Base-by-base conservation (phyloP, 805 yeast genomes). In the Starmerella riodocensis region DNA sequence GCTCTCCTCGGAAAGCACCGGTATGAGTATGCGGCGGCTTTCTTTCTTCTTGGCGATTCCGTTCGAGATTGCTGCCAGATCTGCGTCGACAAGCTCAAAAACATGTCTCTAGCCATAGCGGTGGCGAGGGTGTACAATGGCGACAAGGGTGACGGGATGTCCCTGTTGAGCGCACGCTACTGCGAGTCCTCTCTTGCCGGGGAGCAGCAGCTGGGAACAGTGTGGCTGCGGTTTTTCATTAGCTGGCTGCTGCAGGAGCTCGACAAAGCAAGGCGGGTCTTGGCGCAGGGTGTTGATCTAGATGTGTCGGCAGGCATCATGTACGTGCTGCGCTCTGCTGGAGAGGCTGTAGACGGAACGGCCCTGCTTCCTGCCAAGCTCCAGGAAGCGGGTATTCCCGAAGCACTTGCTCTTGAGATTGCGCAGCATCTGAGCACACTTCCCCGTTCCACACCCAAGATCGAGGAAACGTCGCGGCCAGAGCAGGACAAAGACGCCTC, bases 1-100 rank as follows among this genome's bases (percentile, higher is more conserved):
- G 97, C 83, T 0, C 62, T 88, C 31, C 58, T 91, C 47, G 82
- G 96, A 45, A 84, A 84, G 53, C 98, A 86, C 57, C 64, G 97
- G 30, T 81, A 70, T 53, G 62, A 70, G 55, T 93, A 85, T 58
- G 93, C 96, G 0, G 95, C 96, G 0, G 75, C 78, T 18, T 86
- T 91, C 56, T 88, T 88, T 58, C 58, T 88, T 26, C 64, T 88
- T 11, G 94, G 81, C 0, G 85, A 69, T 36, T 65, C 85, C 1
- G 59, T 83, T 12, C 70, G 70, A 39, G 97, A 91, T 60, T 75
- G 85, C 43, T 79, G 79, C 22, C 75, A 70, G 54, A 88, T 85
- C 0, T 55, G 88, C 17, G 67, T 78, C 28, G 72, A 66, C 35
- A 78, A 85, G 53, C 57, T 83, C 32, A 55, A 70, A 2, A 93